These are phyloP conservation scores for Davidsoniella virescens DNA, from an alignment of 2,329 filamentous ascomycete genomes.

Conservation along the genomic window DNA sequence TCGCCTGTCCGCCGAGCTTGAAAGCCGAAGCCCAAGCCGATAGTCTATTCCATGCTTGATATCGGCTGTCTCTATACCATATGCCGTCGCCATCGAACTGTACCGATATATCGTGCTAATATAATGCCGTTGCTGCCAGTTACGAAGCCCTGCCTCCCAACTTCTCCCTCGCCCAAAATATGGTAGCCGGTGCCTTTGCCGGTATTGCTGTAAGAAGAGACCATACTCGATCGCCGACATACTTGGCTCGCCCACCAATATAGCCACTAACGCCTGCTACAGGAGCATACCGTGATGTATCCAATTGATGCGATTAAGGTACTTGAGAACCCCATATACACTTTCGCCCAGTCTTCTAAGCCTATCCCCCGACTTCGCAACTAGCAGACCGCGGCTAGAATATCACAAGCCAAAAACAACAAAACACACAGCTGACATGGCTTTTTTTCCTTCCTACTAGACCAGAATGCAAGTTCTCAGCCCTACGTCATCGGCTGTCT, in stretches of 20 bases:
- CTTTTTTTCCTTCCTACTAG: constrained; percentile 28
- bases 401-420: neutral
- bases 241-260: constrained; percentile 3
- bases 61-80: neutral
- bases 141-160: constrained; percentile 92
- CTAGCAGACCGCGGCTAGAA: neutral
- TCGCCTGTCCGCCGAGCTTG: neutral
- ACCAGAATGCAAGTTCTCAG: constrained; percentile 97
- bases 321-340: constrained; percentile 11
- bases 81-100: neutral
- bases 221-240: neutral
- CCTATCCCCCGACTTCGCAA: neutral
- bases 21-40: neutral
- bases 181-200: constrained; percentile 37
- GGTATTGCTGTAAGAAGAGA: constrained; percentile 42
- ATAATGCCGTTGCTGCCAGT: constrained; percentile 22
- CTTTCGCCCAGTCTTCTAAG: neutral
- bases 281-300: constrained; percentile 99
- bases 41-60: neutral
- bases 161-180: constrained; percentile 86
- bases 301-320: constrained; percentile 97
- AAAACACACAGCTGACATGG: neutral
- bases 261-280: constrained; percentile 6
- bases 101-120: neutral
- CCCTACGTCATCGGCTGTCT: constrained; percentile 62